Percentiles rank a stretch among this genome's conserved stretches.
phyloP scores from a whole-genome alignment of 139 green algal genomes.

The Picochlorum sp. region DNA sequence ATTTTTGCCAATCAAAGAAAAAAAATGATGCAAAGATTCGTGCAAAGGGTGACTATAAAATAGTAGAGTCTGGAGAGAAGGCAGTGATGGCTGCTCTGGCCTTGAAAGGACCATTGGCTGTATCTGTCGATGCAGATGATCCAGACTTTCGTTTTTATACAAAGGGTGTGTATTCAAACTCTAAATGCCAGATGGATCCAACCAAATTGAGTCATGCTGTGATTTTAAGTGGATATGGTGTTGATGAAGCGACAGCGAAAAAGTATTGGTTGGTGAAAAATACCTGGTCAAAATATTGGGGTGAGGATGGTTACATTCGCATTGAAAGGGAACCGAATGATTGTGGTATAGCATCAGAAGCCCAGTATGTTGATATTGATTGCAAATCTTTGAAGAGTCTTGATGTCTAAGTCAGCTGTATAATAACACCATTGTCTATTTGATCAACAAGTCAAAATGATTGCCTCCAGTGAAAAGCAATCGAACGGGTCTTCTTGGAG shows the following conservation, averaged over 20 bases:
- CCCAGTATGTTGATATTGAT: constrained; percentile 27
- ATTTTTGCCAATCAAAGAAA: constrained; percentile 30
- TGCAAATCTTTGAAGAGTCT: constrained; percentile 3
- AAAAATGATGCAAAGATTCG: neutral
- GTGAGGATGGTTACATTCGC: constrained; percentile 41
- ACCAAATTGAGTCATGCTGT: constrained; percentile 46
- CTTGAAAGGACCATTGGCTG: constrained; percentile 38
- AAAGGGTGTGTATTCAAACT: constrained; percentile 29
- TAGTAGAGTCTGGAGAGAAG: constrained; percentile 34
- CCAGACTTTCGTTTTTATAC: constrained; percentile 34
- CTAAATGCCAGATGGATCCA: constrained; percentile 12
- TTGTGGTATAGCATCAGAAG: constrained; percentile 41
- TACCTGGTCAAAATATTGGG: constrained; percentile 33
- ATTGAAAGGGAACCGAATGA: constrained; percentile 30
- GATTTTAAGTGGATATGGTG: constrained; percentile 36
- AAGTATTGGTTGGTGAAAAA: constrained; percentile 52
- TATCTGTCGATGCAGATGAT: constrained; percentile 32
- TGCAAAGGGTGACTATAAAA: constrained; percentile 23
- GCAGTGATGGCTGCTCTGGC: constrained; percentile 37
- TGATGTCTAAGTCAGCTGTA: neutral
- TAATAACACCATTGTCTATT: constrained; percentile 10
- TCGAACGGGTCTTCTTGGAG: constrained; percentile 24
- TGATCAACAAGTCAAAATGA: constrained; percentile 62
- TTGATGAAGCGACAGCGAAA: constrained; percentile 23
- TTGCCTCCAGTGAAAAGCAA: constrained; percentile 47